Base-by-base conservation (phyloP, 768 basidiomycete genomes). In the Hypholoma fasciculare region DNA sequence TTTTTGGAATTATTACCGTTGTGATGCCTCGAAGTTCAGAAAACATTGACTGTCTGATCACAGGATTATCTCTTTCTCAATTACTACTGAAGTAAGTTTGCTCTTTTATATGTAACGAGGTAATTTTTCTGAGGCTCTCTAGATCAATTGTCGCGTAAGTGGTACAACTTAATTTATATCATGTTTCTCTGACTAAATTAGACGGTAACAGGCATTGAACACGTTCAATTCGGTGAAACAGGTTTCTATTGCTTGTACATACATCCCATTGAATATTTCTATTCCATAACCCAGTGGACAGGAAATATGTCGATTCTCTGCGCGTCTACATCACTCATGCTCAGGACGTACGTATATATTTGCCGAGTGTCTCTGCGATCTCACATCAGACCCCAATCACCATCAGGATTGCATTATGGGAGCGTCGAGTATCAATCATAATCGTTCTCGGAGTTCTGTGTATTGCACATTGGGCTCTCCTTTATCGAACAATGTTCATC, bases 401-500 rank as follows among this genome's bases (percentile, higher is more conserved):
- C 23, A 48, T 23, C 56, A 90, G 86, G 4, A 79, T 90, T 48
- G 88, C 88, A 9, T 76, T 91, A 23, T 91, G 88, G 89, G 82
- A 89, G 54, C 81, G 86, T 47, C 76, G 81, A 54, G 72, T 69
- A 26, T 70, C 69, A n/a, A 73, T 89, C 42, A 68, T 84, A 12
- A 63, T 80, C 20, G 73, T 79, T 17, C 78, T 90, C 40, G 76
- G 80, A 20, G 57, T 80, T 19, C 74, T 89, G 12, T 85, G 82
- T 61, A 61, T 87, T 30, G 85, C 77, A 1, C 88, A 89, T 58
- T 89, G 87, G 86, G 79, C 74, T 1, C 74, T 90, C 37, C 73
- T 90, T 19, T 87, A 85, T 60, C 82, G 89, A 30, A 84, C 84
- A 13, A 87, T 89, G 85, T 84, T 88, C 68, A 78, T 88, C 34